Base-by-base conservation (phyloP, 2,329 filamentous ascomycete genomes). In the Phialemoniopsis sp. region DNA sequence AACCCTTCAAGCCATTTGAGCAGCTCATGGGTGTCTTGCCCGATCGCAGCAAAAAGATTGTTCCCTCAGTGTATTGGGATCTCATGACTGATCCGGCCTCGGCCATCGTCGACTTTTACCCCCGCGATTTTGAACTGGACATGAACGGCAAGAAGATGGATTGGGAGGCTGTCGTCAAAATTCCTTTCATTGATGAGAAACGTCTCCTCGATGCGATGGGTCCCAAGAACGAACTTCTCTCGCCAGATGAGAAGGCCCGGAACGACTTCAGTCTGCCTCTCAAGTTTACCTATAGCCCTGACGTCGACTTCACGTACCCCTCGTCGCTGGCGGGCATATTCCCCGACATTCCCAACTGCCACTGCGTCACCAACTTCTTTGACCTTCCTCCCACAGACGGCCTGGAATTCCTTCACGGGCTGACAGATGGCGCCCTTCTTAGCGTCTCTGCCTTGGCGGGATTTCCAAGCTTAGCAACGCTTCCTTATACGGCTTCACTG, bases 61-160 rank as follows among this genome's bases (percentile, higher is more conserved):
- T 98, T 2, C 93, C 93, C 2, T 64, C 67, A 29, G 81, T 89
- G 4, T 97, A 95, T 62, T 88, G 93, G 63, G 81, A 88, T 18
- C 72, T 98, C 36, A 98, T 98, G 93, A 96, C 89, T 2, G 87
- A 87, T 40, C 75, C 85, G 3, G 16, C 32, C n/a, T 97, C 91
- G 13, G 89, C 93, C 3, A 98, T 98, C 59, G 86, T 95, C 55
- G 93, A 98, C 58, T 98, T 98, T 60, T 98, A 98, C 55, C 93
- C 93, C 3, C 80, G 91, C 52, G 93, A 98, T 53, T 98, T 98
- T 55, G 89, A 94, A 49, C 73, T 98, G 31, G 94, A 98, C 59
- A 97, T 98, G 93, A 97, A 98, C 53, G 94, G 93, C 43, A 98
- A 98, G 71, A 98, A 95, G 68, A 94, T 95, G 86, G 94, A 98